Percentiles rank a stretch among this genome's conserved stretches.
Conservation (phyloP, 2,329 filamentous ascomycete genomes). For the Berkeleyomyces rouxiae region DNA sequence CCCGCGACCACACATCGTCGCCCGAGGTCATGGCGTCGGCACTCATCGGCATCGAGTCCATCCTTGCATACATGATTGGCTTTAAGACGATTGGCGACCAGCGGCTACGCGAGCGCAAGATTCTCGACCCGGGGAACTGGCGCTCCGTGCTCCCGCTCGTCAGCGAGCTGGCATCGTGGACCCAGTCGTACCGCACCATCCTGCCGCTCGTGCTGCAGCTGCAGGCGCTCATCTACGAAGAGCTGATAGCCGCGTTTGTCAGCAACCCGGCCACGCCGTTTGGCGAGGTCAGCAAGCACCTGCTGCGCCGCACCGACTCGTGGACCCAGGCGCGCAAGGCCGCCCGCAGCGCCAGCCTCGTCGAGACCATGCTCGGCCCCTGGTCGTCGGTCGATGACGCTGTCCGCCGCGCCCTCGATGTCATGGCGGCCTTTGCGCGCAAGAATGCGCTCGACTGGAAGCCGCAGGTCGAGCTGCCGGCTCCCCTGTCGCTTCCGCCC, state of each 20-base stretch:
- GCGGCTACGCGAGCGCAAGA: conserved; percentile 28
- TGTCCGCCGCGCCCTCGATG: conserved; percentile 23
- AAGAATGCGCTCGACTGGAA: conserved; percentile 31
- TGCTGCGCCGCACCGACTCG: conserved; percentile 11
- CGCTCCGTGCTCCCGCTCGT: conserved; percentile 29
- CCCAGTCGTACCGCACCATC: conserved; percentile 24
- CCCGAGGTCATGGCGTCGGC: conserved; percentile 25
- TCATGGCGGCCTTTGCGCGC: conserved; percentile 28
- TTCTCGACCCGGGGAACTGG: conserved; percentile 27
- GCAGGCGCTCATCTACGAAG: conserved; percentile 28
- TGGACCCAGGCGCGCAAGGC: conserved; percentile 20
- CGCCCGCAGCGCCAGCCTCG: conserved; percentile 2
- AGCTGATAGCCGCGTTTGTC: conserved; percentile 25
- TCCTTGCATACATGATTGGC: conserved; percentile 35
- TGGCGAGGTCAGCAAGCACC: conserved; percentile 17
- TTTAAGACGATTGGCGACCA: conserved; percentile 34
- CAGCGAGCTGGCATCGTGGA: conserved; percentile 23
- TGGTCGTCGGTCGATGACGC: conserved; percentile 31
- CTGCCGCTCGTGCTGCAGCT: conserved; percentile 28
- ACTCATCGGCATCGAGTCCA: conserved; percentile 31
- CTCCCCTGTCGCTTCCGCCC: background rate
- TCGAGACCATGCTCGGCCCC: conserved; percentile 20
- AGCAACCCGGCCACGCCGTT: conserved; percentile 18
- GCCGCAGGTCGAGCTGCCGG: conserved; percentile 32
- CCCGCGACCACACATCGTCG: background rate